Evolutionary conservation across 1,284 basidiomycete genomes (phyloP).

Genomic region (Marasmius fiardii): DNA sequence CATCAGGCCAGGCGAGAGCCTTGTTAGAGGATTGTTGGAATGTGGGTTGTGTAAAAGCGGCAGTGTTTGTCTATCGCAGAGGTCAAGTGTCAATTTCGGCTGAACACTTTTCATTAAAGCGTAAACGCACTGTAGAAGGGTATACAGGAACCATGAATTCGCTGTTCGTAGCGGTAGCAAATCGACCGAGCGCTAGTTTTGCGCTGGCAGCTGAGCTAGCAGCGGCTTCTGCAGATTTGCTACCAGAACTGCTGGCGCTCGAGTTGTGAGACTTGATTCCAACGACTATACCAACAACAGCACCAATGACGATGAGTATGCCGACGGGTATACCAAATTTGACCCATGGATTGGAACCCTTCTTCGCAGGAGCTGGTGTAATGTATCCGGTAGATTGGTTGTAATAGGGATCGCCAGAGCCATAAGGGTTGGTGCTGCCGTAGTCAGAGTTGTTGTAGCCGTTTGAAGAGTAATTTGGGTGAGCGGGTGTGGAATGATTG

Average conservation of each 20-base stretch:
- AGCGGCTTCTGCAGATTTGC: conserved; percentile 16
- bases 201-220: conserved; percentile 51
- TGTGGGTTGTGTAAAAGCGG: conserved; percentile 75
- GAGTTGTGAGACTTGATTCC: conserved; percentile 54
- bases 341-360: conserved; percentile 51
- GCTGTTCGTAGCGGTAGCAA: conserved; percentile 74
- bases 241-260: conserved; percentile 16
- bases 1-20: conserved; percentile 69
- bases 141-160: conserved; percentile 82
- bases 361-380: conserved; percentile 47
- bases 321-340: conserved; percentile 64
- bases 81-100: background rate
- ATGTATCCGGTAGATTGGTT: conserved; percentile 65
- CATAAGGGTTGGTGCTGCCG: conserved; percentile 32
- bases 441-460: background rate
- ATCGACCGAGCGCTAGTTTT: conserved; percentile 60
- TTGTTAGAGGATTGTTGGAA: conserved; percentile 49
- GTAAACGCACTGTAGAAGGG: conserved; percentile 70
- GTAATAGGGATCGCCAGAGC: conserved; percentile 63
- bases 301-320: conserved; percentile 67
- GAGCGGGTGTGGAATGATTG: conserved; percentile 3
- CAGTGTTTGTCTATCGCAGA: conserved; percentile 67
- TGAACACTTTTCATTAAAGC: background rate
- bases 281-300: conserved; percentile 77
- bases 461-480: conserved; percentile 4